Base-by-base conservation (phyloP, 495 filamentous ascomycete genomes). In the Aeminium ludgeri region DNA sequence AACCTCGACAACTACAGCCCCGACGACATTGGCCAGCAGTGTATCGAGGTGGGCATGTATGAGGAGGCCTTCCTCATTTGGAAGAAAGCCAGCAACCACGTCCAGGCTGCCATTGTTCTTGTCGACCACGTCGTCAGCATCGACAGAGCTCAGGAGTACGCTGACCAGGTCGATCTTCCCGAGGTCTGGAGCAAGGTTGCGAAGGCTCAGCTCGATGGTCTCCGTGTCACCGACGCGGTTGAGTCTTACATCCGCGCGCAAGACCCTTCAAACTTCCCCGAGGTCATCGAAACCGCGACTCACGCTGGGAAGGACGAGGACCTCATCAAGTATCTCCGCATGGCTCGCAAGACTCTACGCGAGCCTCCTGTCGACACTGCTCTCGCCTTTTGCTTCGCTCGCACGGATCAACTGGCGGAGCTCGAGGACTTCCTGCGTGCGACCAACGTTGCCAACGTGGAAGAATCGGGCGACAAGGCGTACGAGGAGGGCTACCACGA, bases 161-260 rank as follows among this genome's bases (percentile, higher is more conserved):
- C 89, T 17, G 91, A 99, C 55, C 84, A 85, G 46, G 82, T 95
- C 39, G 91, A 99, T 55, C 67, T 86, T 33, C 80, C 91, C 6
- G 85, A 94, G 52, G 91, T 99, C n/a, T 99, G 91, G 91, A 96
- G 89, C 67, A 82, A 77, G 66, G 85, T 99, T 48, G 91, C 84
- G 50, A 99, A 99, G 70, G 91, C 91, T 35, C 91, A 99, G 62
- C 70, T 99, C 32, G 91, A 96, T 58, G 91, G 91, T 49, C 76
- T 96, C 17, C 84, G 91, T 36, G 79, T 99, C 28, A 76, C 73
- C 32, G 91, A 99, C 67, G 75, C 82, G 13, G 87, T 96, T 49
- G 87, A 91, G 31, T 96, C 91, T 1, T 99, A 99, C 62, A 92
- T 99, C 53, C 83, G 84, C 51, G 91, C 91, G 31, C 69, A 76